These are phyloP conservation scores for Pythium apleroticum DNA, from an alignment of 352 stramenopile genomes.

Conservation along the genomic window DNA sequence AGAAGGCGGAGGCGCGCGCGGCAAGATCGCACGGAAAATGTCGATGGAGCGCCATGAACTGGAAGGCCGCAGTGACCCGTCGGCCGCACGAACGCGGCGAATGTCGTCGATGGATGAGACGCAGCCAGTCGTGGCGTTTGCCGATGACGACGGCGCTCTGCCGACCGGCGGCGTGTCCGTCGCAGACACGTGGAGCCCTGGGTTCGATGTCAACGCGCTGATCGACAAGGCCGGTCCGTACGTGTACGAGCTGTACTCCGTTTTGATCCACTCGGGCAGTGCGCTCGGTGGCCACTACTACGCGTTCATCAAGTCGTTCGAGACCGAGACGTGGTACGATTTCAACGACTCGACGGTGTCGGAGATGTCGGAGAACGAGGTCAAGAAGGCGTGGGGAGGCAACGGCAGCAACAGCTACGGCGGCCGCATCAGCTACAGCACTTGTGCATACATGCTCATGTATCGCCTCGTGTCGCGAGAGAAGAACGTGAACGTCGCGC, in stretches of 20 bases:
- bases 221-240: slow-evolving; percentile 63
- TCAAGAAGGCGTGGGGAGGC: slow-evolving; percentile 76
- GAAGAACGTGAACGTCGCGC: slow-evolving; percentile 68
- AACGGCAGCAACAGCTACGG: slow-evolving; percentile 37
- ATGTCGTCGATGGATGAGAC: slow-evolving; percentile 81
- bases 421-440: slow-evolving; percentile 54
- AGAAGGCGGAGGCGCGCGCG: slow-evolving; percentile 35
- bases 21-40: slow-evolving; percentile 82
- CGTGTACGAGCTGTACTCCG: slow-evolving; percentile 92
- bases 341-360: slow-evolving; percentile 86
- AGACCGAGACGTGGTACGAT: slow-evolving; percentile 83
- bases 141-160: slow-evolving; percentile 11
- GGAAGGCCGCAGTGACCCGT: slow-evolving; percentile 33
- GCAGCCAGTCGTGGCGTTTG: slow-evolving; percentile 36
- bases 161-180: background rate
- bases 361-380: slow-evolving; percentile 73
- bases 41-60: slow-evolving; percentile 82
- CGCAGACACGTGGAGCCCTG: slow-evolving; percentile 65
- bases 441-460: slow-evolving; percentile 91
- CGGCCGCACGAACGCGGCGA: slow-evolving; percentile 29
- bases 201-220: slow-evolving; percentile 65
- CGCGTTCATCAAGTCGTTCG: slow-evolving; percentile 91
- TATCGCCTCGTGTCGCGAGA: slow-evolving; percentile 74
- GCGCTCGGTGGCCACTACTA: slow-evolving; percentile 93
- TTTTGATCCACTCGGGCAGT: slow-evolving; percentile 93